Evolutionary conservation across 345 rosid species (phyloP).

Genomic region (Eutrema japonicum): DNA sequence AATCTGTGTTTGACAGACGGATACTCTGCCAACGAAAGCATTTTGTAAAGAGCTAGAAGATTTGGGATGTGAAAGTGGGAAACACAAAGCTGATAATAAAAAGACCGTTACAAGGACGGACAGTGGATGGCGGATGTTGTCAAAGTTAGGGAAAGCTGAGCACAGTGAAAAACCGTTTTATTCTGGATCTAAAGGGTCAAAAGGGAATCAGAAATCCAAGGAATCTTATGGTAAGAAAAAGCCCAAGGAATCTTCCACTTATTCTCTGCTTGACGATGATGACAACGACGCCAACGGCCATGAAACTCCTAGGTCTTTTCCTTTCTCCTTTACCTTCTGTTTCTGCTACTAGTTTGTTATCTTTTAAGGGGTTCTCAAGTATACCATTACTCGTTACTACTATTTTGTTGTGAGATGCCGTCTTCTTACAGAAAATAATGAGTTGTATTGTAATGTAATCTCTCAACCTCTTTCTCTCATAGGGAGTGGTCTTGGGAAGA

Average conservation of each 20-base stretch:
- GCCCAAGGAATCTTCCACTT: conserved; percentile 40
- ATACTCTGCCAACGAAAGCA: conserved; percentile 42
- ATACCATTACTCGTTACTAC: conserved; percentile 4
- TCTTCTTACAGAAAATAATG: conserved; percentile 11
- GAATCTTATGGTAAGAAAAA: conserved; percentile 31
- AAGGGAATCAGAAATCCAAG: conserved; percentile 30
- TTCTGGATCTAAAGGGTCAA: conserved; percentile 35
- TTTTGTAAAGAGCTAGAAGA: conserved; percentile 50
- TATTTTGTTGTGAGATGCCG: conserved; percentile 1
- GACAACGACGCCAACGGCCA: conserved; percentile 29
- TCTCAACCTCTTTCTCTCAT: conserved; percentile 23
- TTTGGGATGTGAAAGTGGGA: conserved; percentile 42
- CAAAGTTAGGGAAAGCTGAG: conserved; percentile 41
- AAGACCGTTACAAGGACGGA: conserved; percentile 38
- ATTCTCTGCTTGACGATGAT: conserved; percentile 37
- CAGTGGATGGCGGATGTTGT: conserved; percentile 42
- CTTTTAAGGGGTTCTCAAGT: conserved; percentile 1
- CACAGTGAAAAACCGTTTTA: conserved; percentile 36
- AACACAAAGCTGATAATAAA: conserved; percentile 42
- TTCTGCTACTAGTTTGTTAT: neutral
- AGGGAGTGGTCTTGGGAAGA: conserved; percentile 52
- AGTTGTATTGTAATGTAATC: conserved; percentile 31
- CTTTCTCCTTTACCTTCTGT: conserved; percentile 13
- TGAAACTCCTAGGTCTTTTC: conserved; percentile 29
- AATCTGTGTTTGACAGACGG: conserved; percentile 51